Percentiles rank a stretch among this genome's conserved stretches.
phyloP scores from a whole-genome alignment of 2,329 filamentous ascomycete genomes.

The Calonectria henricotiae region DNA sequence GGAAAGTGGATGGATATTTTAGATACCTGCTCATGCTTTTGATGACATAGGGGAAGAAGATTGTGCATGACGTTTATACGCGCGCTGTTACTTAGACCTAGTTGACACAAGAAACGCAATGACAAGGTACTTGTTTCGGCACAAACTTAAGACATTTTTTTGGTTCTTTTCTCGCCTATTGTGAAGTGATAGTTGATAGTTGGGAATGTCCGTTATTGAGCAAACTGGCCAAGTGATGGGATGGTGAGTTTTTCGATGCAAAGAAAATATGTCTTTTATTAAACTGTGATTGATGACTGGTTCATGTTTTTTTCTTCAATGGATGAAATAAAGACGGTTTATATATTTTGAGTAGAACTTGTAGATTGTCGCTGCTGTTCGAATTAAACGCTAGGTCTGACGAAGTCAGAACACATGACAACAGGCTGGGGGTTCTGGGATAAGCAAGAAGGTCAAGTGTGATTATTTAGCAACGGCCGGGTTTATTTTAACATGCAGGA shows the following conservation, averaged over 20 bases:
- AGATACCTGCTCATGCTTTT: constrained; percentile 44
- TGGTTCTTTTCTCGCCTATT: background rate
- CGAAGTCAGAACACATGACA: background rate
- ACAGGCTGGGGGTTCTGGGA: background rate
- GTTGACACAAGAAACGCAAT: constrained; percentile 35
- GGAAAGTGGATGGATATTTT: constrained; percentile 43
- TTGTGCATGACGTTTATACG: constrained; percentile 36
- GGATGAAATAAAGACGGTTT: no score
- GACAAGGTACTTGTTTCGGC: constrained; percentile 24
- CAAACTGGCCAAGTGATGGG: no score
- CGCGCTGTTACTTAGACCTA: constrained; percentile 30
- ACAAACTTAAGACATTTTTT: background rate
- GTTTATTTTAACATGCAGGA: constrained; percentile 16
- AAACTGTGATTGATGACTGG: no score
- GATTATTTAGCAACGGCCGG: background rate
- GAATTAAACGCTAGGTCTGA: background rate
- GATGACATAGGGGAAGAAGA: constrained; percentile 39
- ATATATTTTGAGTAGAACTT: background rate
- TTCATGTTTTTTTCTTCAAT: no score
- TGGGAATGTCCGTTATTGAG: no score
- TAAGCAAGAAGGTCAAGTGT: background rate
- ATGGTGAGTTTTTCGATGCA: no score
- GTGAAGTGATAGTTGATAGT: background rate
- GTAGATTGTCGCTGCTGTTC: background rate
- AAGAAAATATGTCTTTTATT: no score